phyloP scores from a whole-genome alignment of 495 filamentous ascomycete species.

The Platismatia glauca region DNA sequence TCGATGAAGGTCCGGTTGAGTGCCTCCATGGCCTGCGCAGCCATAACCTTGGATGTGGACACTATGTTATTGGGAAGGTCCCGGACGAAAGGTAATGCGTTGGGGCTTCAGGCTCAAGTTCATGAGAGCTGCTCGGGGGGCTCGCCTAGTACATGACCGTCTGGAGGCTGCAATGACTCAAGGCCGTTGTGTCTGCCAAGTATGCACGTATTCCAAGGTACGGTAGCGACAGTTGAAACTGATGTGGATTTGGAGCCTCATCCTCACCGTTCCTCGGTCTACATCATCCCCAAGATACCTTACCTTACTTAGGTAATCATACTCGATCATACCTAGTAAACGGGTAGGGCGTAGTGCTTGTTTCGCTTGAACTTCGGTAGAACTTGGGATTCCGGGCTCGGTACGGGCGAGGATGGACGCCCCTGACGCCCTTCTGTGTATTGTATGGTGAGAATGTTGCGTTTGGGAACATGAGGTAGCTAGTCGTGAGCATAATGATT shows the following conservation, averaged over 20 bases:
- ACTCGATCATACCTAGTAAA: not conserved
- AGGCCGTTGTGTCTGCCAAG: not conserved
- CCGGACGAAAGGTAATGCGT: not conserved
- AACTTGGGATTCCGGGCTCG: not conserved
- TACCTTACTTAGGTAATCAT: too few species aligned
- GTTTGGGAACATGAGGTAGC: too few species aligned
- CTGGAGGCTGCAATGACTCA: not conserved
- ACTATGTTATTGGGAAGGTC: not conserved
- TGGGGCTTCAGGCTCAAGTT: not conserved
- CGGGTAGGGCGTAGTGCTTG: not conserved
- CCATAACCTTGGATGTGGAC: conserved; percentile 4
- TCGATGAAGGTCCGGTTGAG: conserved; percentile 36
- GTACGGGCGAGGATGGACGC: too few species aligned
- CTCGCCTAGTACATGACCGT: not conserved
- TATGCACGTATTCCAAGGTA: not conserved
- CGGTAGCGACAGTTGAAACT: not conserved
- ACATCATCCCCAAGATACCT: too few species aligned
- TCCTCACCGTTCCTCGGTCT: too few species aligned
- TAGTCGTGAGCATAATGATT: too few species aligned
- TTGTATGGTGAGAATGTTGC: too few species aligned
- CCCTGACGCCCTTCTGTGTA: too few species aligned
- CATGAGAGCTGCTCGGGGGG: not conserved
- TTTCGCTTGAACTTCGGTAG: not conserved
- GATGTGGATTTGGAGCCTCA: not conserved
- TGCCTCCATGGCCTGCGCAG: conserved; percentile 16